These are phyloP conservation scores for Arthroderma sp. DNA, from an alignment of 2,329 filamentous ascomycete species.

Conservation along the genomic window DNA sequence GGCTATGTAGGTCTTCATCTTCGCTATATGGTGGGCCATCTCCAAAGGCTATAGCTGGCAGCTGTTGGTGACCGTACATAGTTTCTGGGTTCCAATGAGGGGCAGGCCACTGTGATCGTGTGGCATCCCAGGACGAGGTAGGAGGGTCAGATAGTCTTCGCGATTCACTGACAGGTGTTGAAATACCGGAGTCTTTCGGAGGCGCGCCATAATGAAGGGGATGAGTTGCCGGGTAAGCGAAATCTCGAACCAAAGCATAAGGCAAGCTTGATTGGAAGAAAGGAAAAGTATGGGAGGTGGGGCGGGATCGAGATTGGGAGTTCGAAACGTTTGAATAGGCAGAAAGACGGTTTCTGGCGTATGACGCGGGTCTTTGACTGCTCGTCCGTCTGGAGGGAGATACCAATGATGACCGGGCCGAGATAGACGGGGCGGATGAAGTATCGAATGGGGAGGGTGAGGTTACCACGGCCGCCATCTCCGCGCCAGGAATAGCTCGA, in stretches of 20 bases:
- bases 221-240: conserved; percentile 73
- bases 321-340: conserved; percentile 63
- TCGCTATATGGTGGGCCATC: conserved; percentile 90
- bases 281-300: conserved; percentile 68
- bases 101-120: conserved; percentile 44
- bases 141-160: conserved; percentile 70
- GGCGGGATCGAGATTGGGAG: conserved; percentile 53
- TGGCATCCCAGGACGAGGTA: conserved; percentile 60
- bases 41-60: conserved; percentile 70
- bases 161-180: conserved; percentile 72
- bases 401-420: conserved; percentile 34
- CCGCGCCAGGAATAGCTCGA: too few species aligned
- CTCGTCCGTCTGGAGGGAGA: conserved; percentile 46
- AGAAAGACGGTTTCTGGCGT: conserved; percentile 67
- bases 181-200: conserved; percentile 62
- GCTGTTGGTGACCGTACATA: conserved; percentile 52
- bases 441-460: conserved; percentile 21
- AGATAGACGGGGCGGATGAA: conserved; percentile 17
- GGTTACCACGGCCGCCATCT: conserved; percentile 24
- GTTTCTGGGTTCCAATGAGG: conserved; percentile 35
- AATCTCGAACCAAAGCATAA: conserved; percentile 89
- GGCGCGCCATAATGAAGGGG: conserved; percentile 91
- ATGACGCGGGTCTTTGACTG: conserved; percentile 58
- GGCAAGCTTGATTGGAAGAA: conserved; percentile 72
- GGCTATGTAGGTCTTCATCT: conserved; percentile 87